Evolutionary conservation across 2,329 filamentous ascomycete species (phyloP).

Genomic region (Xylariales sp.): DNA sequence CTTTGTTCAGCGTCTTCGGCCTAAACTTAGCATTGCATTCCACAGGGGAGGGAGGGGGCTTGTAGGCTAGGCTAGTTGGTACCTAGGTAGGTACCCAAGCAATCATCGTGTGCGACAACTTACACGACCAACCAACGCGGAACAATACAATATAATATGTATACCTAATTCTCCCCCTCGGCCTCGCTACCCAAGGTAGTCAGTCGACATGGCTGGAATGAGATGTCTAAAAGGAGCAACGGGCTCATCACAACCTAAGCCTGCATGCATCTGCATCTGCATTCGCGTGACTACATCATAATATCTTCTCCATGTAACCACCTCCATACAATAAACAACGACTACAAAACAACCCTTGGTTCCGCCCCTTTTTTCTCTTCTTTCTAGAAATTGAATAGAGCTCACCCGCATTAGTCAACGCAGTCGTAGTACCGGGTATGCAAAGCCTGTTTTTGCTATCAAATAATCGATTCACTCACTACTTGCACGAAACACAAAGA

Average conservation of each 20-base stretch:
- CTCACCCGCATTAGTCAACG: background rate
- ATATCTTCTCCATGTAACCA: conserved; percentile 8
- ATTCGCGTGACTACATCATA: conserved; percentile 6
- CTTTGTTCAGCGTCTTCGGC: no score
- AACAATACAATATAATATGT: no score
- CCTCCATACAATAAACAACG: background rate
- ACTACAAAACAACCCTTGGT: background rate
- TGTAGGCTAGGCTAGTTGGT: no score
- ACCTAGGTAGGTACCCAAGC: no score
- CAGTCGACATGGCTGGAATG: background rate
- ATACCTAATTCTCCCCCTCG: no score
- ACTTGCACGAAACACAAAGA: background rate
- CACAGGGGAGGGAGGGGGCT: no score
- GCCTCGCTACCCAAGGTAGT: background rate
- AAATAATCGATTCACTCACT: background rate
- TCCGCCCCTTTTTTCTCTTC: background rate
- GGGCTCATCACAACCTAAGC: conserved; percentile 16
- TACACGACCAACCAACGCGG: no score
- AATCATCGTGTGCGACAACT: no score
- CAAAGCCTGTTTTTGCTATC: background rate
- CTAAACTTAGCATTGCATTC: no score
- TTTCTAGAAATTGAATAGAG: background rate
- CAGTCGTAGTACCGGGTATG: background rate
- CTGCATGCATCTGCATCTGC: conserved; percentile 26
- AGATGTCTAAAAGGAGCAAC: conserved; percentile 6